Percentiles rank a stretch among this genome's conserved stretches.
These are phyloP conservation scores for Stramenopiles sp. DNA, from an alignment of 352 stramenopile species.

Conservation along the genomic window DNA sequence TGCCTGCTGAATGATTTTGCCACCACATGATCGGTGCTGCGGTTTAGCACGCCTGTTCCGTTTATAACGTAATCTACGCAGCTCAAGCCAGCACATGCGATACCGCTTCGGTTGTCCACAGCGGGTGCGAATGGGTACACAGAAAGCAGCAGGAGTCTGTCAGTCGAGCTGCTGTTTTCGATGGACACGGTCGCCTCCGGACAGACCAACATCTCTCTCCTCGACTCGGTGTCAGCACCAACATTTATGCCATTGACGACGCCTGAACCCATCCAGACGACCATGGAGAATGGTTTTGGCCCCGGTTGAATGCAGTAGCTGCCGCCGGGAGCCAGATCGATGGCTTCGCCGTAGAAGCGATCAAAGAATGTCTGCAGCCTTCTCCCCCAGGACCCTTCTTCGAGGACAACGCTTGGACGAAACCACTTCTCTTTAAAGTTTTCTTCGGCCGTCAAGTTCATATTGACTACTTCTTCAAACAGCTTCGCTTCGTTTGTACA, in stretches of 20 bases:
- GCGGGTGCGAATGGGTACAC: not conserved
- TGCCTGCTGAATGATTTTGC: not conserved
- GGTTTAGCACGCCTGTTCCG: not conserved
- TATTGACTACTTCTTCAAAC: not conserved
- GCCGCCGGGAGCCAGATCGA: not conserved
- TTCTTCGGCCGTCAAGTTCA: not conserved
- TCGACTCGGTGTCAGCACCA: not conserved
- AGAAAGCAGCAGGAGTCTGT: not conserved
- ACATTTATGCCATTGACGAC: not conserved
- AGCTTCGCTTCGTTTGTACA: not conserved
- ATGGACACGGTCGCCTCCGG: not conserved
- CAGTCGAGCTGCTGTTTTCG: not conserved
- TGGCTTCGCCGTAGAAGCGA: not conserved
- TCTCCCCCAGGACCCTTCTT: not conserved
- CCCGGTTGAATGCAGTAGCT: not conserved
- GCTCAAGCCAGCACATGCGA: not conserved
- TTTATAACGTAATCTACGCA: not conserved
- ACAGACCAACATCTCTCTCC: not conserved
- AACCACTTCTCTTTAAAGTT: not conserved
- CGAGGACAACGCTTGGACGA: not conserved
- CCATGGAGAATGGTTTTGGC: not conserved
- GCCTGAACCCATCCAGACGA: not conserved
- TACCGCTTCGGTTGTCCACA: not conserved
- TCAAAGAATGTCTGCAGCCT: not conserved
- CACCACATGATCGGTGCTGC: not conserved